Evolutionary conservation across 371 early-diverging fungal species (phyloP), one percentile per base, ranked within the genome.

Genomic region (Phascolomyces articulosus): DNA sequence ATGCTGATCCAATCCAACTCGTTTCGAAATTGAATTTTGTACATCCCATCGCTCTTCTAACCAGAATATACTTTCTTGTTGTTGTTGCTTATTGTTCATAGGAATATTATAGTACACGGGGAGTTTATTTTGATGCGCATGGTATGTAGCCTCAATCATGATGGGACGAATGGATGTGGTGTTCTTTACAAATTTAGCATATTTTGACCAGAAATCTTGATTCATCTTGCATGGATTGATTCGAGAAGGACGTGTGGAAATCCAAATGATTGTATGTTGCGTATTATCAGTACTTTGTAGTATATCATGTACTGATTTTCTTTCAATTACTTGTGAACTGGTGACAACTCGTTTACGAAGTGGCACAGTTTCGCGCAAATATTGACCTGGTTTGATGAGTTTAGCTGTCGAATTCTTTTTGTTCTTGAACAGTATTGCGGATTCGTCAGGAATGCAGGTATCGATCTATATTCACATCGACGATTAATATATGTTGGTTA

Each of bases 91-190:
- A 23, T 28, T 6, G 10, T 48, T 1, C 0, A 27, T 31, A 15
- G 2, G 0, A 6, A 9, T 6, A 20, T 49, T 47, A 24, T 47
- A 55, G 28, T 40, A 60, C 11, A 3, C 21, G 21, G 47, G 58
- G n/a, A 47, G n/a, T 20, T 55, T 38, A 20, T 38, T 55, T 6
- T 40, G 16, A 7, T 51, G 31, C 18, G 34, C 59, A 29, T 66
- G 66, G 29, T 60, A 57, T 15, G 63, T 49, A 6, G 66, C 55
- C 23, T 70, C 63, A 28, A 70, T 56, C 0, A 70, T 31, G 4
- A 70, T 2, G 0, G 64, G 66, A 8, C 64, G 65, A 40, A 28
- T 66, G 26, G 55, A 38, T 18, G 34, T 40, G 53, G 20, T 34
- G 51, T 6, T 58, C 2, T 41, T 41, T 29, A 16, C 34, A 34